A percentile compares a stretch with the other conserved stretches of the same genome.
Conservation (phyloP, 2,329 filamentous ascomycete species). For the Aspergillus japonicus region DNA sequence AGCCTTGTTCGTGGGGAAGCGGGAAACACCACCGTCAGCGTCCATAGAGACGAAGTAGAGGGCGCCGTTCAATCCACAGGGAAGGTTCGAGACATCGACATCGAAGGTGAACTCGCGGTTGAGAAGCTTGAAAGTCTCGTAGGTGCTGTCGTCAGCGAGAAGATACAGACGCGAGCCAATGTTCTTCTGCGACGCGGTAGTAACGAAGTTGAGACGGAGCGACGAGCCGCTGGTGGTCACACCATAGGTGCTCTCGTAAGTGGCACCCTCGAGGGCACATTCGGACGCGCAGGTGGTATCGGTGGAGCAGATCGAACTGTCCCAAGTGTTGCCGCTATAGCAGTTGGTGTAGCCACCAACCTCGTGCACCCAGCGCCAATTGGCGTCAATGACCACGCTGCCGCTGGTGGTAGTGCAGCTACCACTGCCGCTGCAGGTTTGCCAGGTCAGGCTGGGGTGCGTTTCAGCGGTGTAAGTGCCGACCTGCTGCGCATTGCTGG, state of each 20-base stretch:
- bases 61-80: constrained; percentile 70
- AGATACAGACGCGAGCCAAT: constrained; percentile 61
- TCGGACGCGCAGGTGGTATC: constrained; percentile 53
- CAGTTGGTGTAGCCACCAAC: constrained; percentile 54
- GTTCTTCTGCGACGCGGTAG: constrained; percentile 35
- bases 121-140: constrained; percentile 64
- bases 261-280: constrained; percentile 58
- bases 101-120: constrained; percentile 72
- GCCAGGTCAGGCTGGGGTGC: constrained; percentile 54
- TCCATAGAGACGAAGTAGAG: constrained; percentile 65
- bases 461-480: constrained; percentile 22
- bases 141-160: constrained; percentile 60
- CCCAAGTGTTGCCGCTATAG: constrained; percentile 56
- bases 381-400: constrained; percentile 54
- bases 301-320: constrained; percentile 50
- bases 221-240: constrained; percentile 51
- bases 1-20: constrained; percentile 54
- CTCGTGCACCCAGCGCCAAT: constrained; percentile 60
- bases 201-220: constrained; percentile 52
- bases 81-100: constrained; percentile 66
- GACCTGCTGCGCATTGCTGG: constrained; percentile 23
- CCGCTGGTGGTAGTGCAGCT: constrained; percentile 52
- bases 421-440: constrained; percentile 51
- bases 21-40: constrained; percentile 57
- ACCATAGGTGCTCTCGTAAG: constrained; percentile 55